phyloP scores from a whole-genome alignment of 2,329 filamentous ascomycete species.

The Neocucurbitaria cava region DNA sequence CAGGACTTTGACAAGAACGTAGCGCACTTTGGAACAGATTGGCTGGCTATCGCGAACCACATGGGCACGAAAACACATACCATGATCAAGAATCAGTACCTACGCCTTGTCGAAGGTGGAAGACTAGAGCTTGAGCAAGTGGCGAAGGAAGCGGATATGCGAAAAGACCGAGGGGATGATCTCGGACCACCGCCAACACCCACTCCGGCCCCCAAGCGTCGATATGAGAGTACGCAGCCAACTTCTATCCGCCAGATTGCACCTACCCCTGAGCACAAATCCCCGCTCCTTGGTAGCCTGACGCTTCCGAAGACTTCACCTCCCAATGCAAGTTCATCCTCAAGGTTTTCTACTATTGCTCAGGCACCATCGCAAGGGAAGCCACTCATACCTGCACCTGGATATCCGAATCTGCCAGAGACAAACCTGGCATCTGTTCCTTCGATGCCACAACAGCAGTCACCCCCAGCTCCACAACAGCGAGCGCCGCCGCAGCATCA shows the following conservation, averaged over 20 bases:
- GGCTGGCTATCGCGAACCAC: constrained; percentile 74
- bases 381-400: constrained; percentile 28
- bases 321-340: constrained; percentile 30
- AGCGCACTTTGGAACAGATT: constrained; percentile 79
- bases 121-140: constrained; percentile 51
- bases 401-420: constrained; percentile 33
- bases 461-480: constrained; percentile 34
- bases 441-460: constrained; percentile 38
- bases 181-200: constrained; percentile 58
- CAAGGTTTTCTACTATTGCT: constrained; percentile 41
- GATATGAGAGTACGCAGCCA: constrained; percentile 53
- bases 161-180: constrained; percentile 53
- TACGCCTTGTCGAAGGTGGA: constrained; percentile 54
- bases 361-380: constrained; percentile 42
- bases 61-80: constrained; percentile 86
- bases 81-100: constrained; percentile 70
- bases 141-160: constrained; percentile 52
- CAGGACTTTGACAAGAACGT: constrained; percentile 78
- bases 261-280: constrained; percentile 55
- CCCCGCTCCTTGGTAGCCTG: constrained; percentile 32
- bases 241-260: constrained; percentile 52
- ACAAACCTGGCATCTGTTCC: constrained; percentile 36
- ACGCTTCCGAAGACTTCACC: constrained; percentile 50
- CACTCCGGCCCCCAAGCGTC: constrained; percentile 55
- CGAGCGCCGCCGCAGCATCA: constrained; percentile 36